phyloP scores from a whole-genome alignment of 257 asterid species.

The Rehmannia glutinosa region DNA sequence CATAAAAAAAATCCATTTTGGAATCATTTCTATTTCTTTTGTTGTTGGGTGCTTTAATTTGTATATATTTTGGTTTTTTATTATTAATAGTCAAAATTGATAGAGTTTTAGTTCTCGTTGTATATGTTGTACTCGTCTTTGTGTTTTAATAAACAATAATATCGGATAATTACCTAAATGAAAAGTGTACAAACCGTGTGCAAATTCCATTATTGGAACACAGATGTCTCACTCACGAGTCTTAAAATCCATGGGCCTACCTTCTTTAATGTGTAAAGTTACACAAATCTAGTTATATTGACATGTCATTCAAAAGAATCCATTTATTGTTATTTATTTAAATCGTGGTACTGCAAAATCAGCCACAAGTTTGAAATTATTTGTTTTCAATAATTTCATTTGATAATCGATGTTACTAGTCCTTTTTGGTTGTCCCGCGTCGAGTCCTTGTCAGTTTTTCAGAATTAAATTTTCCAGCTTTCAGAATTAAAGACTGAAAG shows the following conservation, averaged over 20 bases:
- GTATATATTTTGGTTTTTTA: too few species aligned
- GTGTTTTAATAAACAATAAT: too few species aligned
- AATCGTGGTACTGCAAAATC: neutral
- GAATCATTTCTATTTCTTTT: too few species aligned
- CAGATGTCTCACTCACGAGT: neutral
- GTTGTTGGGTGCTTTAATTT: too few species aligned
- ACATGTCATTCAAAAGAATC: neutral
- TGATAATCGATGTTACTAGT: neutral
- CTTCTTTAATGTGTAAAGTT: constrained; percentile 22
- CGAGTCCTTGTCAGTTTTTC: too few species aligned
- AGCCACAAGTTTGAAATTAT: neutral
- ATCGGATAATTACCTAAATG: too few species aligned
- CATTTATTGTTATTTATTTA: neutral
- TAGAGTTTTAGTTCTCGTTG: too few species aligned
- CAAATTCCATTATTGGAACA: neutral
- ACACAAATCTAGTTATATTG: neutral
- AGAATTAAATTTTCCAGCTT: neutral
- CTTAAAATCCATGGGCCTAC: constrained; percentile 10
- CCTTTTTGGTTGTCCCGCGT: neutral
- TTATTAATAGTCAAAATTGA: too few species aligned
- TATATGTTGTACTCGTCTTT: too few species aligned
- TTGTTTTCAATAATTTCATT: constrained; percentile 8
- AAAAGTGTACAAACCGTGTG: constrained; percentile 23
- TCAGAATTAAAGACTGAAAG: too few species aligned
- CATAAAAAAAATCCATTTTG: too few species aligned